phyloP scores from a whole-genome alignment of 192 early-diverging fungal genomes.

The Backusella sp. region DNA sequence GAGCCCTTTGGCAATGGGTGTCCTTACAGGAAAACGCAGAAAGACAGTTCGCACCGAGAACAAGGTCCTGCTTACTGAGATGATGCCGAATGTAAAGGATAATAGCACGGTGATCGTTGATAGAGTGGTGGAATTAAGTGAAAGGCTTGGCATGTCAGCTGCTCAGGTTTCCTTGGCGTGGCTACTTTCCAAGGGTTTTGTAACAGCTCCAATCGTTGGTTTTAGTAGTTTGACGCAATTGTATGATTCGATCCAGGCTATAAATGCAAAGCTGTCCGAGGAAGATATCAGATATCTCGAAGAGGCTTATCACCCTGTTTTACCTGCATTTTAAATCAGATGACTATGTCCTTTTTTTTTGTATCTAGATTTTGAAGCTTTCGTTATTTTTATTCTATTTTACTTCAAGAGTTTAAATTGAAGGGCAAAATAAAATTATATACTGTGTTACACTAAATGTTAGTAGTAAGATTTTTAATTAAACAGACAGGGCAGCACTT shows the following conservation, averaged over 20 bases:
- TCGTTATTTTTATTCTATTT: background rate
- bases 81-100: background rate
- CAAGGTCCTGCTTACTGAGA: background rate
- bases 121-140: constrained; percentile 24
- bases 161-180: constrained; percentile 30
- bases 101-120: constrained; percentile 14
- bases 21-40: constrained; percentile 24
- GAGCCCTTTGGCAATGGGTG: constrained; percentile 32
- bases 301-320: background rate
- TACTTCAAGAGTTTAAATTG: background rate
- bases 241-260: constrained; percentile 20
- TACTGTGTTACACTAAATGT: background rate
- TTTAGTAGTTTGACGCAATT: constrained; percentile 23
- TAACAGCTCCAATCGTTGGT: constrained; percentile 27
- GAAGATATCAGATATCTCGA: constrained; percentile 29
- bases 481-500: background rate
- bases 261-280: constrained; percentile 17
- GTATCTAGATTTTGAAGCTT: background rate
- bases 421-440: background rate
- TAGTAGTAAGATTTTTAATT: background rate
- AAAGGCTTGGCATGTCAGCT: constrained; percentile 17
- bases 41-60: constrained; percentile 2
- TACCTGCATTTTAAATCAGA: background rate
- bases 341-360: background rate
- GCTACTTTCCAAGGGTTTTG: constrained; percentile 19